Evolutionary conservation across 225 moss, liverwort and hornwort species (phyloP).

Genomic region (Marchantia polymorpha): DNA sequence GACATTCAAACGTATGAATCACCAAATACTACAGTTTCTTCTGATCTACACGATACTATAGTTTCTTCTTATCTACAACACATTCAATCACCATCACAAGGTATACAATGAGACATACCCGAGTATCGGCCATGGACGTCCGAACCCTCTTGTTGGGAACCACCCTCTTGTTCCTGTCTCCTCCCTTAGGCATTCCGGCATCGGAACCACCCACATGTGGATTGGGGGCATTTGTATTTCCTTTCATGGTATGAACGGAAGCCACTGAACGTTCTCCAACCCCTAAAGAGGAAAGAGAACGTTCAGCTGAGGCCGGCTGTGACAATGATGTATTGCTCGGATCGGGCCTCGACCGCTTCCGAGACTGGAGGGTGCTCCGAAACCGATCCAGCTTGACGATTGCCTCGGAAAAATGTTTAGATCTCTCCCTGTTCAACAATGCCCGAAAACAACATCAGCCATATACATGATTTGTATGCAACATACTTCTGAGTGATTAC

Average conservation of each 20-base stretch:
- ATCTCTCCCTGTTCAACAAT: slow-evolving; percentile 46
- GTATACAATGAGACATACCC: slow-evolving; percentile 48
- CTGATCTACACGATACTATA: no score
- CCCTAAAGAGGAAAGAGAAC: slow-evolving; percentile 60
- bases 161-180: slow-evolving; percentile 65
- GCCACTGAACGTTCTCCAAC: slow-evolving; percentile 60
- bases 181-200: slow-evolving; percentile 52
- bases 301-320: slow-evolving; percentile 36
- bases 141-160: slow-evolving; percentile 84
- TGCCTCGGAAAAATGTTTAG: slow-evolving; percentile 47
- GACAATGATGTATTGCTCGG: slow-evolving; percentile 29
- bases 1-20: no score
- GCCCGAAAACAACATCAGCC: not conserved
- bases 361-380: slow-evolving; percentile 43
- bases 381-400: slow-evolving; percentile 61
- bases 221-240: slow-evolving; percentile 53
- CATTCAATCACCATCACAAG: no score
- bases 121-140: slow-evolving; percentile 87
- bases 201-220: slow-evolving; percentile 55
- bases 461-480: not conserved
- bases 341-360: slow-evolving; percentile 75
- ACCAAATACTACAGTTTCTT: no score
- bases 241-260: slow-evolving; percentile 61
- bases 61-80: no score
- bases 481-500: not conserved